phyloP scores from a whole-genome alignment of 306 rosid genomes.

The Ormosia emarginata region DNA sequence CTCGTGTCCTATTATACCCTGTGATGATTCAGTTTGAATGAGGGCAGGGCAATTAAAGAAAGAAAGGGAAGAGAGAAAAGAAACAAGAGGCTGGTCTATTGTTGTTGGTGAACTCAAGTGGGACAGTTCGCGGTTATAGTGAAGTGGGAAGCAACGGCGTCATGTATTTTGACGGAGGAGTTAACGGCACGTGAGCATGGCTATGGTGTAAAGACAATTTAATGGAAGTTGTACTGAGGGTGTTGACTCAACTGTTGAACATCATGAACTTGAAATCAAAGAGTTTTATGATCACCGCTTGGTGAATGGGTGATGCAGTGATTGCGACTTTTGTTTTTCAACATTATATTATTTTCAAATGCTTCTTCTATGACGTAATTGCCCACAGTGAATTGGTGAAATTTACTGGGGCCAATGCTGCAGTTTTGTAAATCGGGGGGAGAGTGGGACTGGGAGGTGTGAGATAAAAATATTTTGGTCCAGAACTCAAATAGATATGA shows the following conservation, averaged over 20 bases:
- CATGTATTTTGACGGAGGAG: slow-evolving; percentile 32
- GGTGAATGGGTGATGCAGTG: slow-evolving; percentile 32
- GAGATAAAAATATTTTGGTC: background rate
- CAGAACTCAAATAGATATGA: slow-evolving; percentile 19
- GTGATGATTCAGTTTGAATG: background rate
- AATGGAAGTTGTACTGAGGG: slow-evolving; percentile 21
- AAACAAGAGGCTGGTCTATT: background rate
- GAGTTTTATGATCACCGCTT: slow-evolving; percentile 12
- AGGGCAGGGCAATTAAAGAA: background rate
- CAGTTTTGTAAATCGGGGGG: background rate
- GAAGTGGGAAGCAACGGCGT: slow-evolving; percentile 42
- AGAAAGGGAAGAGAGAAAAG: background rate
- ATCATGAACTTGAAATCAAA: background rate
- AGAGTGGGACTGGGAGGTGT: background rate
- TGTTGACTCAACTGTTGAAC: slow-evolving; percentile 40
- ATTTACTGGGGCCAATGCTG: background rate
- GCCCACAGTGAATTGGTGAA: background rate
- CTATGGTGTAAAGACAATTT: slow-evolving; percentile 11
- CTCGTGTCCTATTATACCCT: background rate
- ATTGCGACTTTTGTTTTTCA: slow-evolving; percentile 29
- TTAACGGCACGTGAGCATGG: slow-evolving; percentile 22
- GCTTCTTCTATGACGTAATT: background rate
- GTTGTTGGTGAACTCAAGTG: slow-evolving; percentile 3
- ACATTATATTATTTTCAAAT: slow-evolving; percentile 9
- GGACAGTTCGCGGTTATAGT: slow-evolving; percentile 29